Base-by-base conservation (phyloP, 176 grass and related monocot species). In the Dactylis glomerata region DNA sequence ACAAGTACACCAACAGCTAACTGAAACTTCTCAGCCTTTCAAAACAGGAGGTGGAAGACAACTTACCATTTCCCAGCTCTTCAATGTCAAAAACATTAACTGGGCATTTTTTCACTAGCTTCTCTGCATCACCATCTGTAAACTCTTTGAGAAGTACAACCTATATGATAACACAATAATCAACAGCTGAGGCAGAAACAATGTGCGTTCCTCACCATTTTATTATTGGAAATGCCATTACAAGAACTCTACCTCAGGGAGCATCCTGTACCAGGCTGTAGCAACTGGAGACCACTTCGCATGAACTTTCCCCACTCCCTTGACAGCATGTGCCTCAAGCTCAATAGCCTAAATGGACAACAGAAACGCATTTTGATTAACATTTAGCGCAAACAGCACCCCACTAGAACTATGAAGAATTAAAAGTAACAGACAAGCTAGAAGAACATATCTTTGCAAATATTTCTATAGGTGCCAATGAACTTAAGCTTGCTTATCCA, bases 251-350 rank as follows among this genome's bases (percentile, higher is more conserved):
- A 97, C 95, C 95, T 97, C 92, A 49, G 92, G 95, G 26, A 97
- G 91, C 95, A 97, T 95, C 81, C 87, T 90, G 71, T 97, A 97
- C 95, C 95, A 97, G 38, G 95, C 86, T 72, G 92, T 94, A 86
- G 95, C 88, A 83, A 97, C 95, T 70, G 95, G 95, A 89, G 92
- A 97, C 95, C 95, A 97, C 85, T 97, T 97, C n/a, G 95, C 95
- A 86, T 97, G 95, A 55, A 80, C 82, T 88, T 93, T 95, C 24
- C 95, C 95, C 42, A 91, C 85, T 40, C 95, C 92, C 87, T 97
- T 97, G 47, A 95, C 85, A 71, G 91, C 95, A 90, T 95, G 95
- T 50, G 92, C 92, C 83, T 97, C 92, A 5, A 97, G 91, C 73
- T 95, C 95, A 82, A 97, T 97, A 75, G 70, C 79, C 95, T 97